phyloP scores from a whole-genome alignment of 164 flowering plant genomes.

The Aristolochia californica region DNA sequence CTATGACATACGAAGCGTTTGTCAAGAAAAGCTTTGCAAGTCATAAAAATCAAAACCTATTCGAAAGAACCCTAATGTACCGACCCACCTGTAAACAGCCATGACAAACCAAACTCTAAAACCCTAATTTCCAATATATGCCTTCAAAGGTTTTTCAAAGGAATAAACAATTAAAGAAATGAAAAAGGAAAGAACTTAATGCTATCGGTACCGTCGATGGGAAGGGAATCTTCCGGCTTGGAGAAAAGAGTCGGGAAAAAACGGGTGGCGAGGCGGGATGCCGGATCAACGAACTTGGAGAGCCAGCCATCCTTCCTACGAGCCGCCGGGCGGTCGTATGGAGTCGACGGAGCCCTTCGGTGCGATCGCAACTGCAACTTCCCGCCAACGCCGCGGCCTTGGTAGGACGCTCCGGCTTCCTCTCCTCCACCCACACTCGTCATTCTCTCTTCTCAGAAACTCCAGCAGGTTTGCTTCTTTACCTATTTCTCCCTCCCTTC shows the following conservation, averaged over 20 bases:
- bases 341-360: slow-evolving; percentile 43
- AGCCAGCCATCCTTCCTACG: slow-evolving; percentile 34
- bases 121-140: background rate
- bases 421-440: background rate
- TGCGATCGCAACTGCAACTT: slow-evolving; percentile 33
- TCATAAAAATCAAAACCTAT: too few relatives aligned
- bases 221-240: slow-evolving; percentile 10
- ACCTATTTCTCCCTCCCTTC: too few relatives aligned
- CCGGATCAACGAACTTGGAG: slow-evolving; percentile 57
- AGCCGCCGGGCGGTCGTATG: slow-evolving; percentile 49
- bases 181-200: slow-evolving; percentile 4
- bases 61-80: too few relatives aligned
- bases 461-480: too few relatives aligned
- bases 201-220: slow-evolving; percentile 17
- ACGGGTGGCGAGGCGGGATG: slow-evolving; percentile 44
- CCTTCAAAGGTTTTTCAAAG: background rate
- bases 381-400: slow-evolving; percentile 52
- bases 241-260: slow-evolving; percentile 54
- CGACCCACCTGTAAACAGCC: too few relatives aligned
- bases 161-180: background rate
- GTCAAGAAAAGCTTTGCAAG: too few relatives aligned
- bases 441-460: too few relatives aligned
- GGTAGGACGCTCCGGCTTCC: background rate
- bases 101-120: background rate
- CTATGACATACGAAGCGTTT: too few relatives aligned